Conservation (phyloP, 306 rosid species). For the Dicorynia guianensis region DNA sequence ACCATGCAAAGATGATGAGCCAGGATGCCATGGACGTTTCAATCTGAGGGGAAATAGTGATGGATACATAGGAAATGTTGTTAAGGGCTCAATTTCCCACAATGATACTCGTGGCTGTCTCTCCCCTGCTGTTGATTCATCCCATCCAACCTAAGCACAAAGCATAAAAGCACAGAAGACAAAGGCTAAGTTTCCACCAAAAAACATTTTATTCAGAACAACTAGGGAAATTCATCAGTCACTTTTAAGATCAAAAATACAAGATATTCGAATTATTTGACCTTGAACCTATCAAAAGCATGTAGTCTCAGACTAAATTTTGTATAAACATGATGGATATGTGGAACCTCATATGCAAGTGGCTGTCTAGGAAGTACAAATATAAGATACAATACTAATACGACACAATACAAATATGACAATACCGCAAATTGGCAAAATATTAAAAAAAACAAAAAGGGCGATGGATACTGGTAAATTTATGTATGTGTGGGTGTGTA, state of each 20-base stretch:
- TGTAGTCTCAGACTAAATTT: neutral
- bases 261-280: neutral
- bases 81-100: conserved; percentile 96
- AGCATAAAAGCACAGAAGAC: conserved; percentile 29
- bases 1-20: conserved; percentile 81
- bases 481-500: too few species aligned
- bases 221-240: neutral
- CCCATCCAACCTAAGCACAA: conserved; percentile 86
- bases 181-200: neutral
- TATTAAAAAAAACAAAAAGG: too few species aligned
- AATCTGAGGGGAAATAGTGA: conserved; percentile 85
- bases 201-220: conserved; percentile 1
- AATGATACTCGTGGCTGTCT: conserved; percentile 89
- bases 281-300: conserved; percentile 1
- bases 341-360: too few species aligned
- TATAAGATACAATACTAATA: too few species aligned
- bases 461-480: too few species aligned
- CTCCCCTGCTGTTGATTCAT: conserved; percentile 92
- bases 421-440: too few species aligned
- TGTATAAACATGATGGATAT: too few species aligned
- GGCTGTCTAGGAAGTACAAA: too few species aligned
- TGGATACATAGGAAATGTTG: conserved; percentile 94
- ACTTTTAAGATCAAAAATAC: neutral
- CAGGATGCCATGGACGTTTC: conserved; percentile 96
- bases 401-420: too few species aligned